Conservation (phyloP, 2,329 filamentous ascomycete species). For the Ilyonectria destructans region DNA sequence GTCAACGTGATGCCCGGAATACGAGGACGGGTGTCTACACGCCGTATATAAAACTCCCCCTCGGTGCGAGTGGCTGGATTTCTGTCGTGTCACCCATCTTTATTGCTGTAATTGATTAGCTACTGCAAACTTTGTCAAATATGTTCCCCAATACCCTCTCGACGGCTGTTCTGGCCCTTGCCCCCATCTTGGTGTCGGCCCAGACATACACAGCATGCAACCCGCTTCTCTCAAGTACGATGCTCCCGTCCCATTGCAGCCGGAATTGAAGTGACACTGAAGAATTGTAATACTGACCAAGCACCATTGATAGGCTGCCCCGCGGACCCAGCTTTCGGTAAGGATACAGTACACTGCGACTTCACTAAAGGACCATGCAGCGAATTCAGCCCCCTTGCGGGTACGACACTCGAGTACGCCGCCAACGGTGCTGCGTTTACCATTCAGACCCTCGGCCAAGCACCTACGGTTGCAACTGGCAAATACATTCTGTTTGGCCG, state of each 20-base stretch:
- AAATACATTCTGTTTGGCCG: constrained; percentile 92
- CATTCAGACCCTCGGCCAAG: constrained; percentile 71
- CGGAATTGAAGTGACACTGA: neutral
- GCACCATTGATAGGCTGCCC: constrained; percentile 65
- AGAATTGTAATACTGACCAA: neutral
- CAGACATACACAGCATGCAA: constrained; percentile 45
- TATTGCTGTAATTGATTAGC: neutral
- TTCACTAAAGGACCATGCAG: constrained; percentile 75
- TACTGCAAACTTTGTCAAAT: constrained; percentile 4
- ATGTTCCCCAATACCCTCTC: constrained; percentile 40
- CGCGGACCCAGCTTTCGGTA: constrained; percentile 78
- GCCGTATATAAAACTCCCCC: neutral
- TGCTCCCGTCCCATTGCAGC: neutral
- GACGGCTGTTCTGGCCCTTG: constrained; percentile 35
- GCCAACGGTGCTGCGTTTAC: constrained; percentile 59
- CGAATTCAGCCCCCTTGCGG: constrained; percentile 44
- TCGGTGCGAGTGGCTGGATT: neutral
- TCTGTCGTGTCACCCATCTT: neutral
- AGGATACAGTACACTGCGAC: constrained; percentile 70
- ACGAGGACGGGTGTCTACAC: neutral
- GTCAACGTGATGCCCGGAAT: neutral
- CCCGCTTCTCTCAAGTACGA: constrained; percentile 38
- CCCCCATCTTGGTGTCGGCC: constrained; percentile 38
- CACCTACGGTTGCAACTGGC: constrained; percentile 76
- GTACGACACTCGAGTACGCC: constrained; percentile 47